These are phyloP conservation scores for Salvia miltiorrhiza DNA, from an alignment of 257 asterid species.

Conservation along the genomic window DNA sequence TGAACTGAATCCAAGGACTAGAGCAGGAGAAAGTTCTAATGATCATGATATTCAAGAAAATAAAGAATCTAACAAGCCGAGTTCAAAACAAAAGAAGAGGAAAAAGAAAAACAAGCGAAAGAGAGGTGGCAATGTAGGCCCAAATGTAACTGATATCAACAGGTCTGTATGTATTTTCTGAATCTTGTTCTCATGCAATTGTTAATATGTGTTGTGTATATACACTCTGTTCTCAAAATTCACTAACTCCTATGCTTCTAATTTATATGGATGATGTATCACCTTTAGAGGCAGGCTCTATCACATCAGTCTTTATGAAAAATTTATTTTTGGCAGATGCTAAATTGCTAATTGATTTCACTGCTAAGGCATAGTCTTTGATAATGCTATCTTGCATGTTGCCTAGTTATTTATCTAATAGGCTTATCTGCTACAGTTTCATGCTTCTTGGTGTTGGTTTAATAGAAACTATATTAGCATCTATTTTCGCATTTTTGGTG, in stretches of 20 bases:
- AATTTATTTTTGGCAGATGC: not conserved
- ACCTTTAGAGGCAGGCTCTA: not conserved
- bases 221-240: not conserved
- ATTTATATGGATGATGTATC: not conserved
- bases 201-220: not conserved
- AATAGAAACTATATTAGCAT: not conserved
- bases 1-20: slow-evolving; percentile 40
- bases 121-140: slow-evolving; percentile 37
- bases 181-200: slow-evolving; percentile 8
- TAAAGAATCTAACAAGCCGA: slow-evolving; percentile 30
- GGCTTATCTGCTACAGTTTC: not conserved
- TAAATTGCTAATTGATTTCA: not conserved
- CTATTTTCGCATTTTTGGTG: not conserved
- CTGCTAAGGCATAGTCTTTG: not conserved
- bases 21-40: slow-evolving; percentile 36
- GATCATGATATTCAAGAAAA: slow-evolving; percentile 31
- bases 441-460: not conserved
- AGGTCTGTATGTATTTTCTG: slow-evolving; percentile 37
- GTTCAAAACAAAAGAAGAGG: slow-evolving; percentile 45
- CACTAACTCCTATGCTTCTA: not conserved
- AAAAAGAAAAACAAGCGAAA: slow-evolving; percentile 58
- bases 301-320: not conserved
- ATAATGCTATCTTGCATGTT: not conserved
- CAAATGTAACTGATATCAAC: slow-evolving; percentile 53
- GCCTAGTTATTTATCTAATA: not conserved